Base-by-base conservation (phyloP, 2,329 filamentous ascomycete genomes). In the Penicillium psychrosexuale region DNA sequence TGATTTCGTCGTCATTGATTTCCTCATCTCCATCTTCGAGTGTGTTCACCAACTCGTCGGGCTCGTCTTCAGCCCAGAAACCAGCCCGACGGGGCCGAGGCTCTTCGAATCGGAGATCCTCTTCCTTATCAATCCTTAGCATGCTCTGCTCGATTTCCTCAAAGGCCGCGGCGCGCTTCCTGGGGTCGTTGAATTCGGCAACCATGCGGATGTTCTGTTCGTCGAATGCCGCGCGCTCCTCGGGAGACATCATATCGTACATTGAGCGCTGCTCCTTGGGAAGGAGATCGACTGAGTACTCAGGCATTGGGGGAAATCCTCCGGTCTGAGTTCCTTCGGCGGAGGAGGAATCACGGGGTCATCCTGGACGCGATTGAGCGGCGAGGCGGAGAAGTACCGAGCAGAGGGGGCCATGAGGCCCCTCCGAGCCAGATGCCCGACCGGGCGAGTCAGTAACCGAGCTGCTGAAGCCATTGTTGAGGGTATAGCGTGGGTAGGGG, bases 1-100 rank as follows among this genome's bases (percentile, higher is more conserved):
- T 88, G 56, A 99, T 89, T 71, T 96, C 91, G 68, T 95, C 89
- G 61, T 91, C 88, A 60, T 89, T 82, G 57, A 73, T 72, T 8
- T 80, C 77, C 30, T 81, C 79, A 52, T 86, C 82, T 1, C 77
- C 74, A 61, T 84, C 79, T 57, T 84, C 78, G 31, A 77, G 75
- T 43, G 67, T 55, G 28, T 45, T 45, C 17, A 66, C 68, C 53
- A 77, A 70, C 44, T 78, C 75, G 50, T 79, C 77, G 6, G 71
- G 69, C 53, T 78, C 77, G 8, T 75, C 75, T 44, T 76, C 72
- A 1, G 72, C 71, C 75, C 77, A 78, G 58, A 75, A 76, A 0
- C 75, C 76, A n/a, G 58, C 57, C 0, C 34, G 30, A 36, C 61
- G 69, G 30, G 61, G 50, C 12, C 55, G 55, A 2, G 64, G 43